Evolutionary conservation across 306 rosid genomes (phyloP).

Genomic region (Mimosa pudica): DNA sequence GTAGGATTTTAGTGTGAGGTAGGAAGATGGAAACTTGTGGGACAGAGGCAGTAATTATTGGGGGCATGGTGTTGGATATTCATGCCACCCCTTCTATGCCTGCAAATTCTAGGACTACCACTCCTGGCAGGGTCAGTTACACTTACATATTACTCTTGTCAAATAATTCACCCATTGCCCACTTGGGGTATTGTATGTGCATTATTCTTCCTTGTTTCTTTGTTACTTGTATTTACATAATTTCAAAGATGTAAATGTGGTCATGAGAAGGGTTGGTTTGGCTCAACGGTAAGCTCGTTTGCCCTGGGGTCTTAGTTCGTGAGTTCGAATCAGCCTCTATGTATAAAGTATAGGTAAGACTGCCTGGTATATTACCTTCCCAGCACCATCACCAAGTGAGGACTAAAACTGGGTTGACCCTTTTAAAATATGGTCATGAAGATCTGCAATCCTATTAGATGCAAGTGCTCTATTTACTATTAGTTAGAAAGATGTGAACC

Average conservation of each 20-base stretch:
- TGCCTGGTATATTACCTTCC: no score
- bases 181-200: neutral
- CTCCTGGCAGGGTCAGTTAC: constrained; percentile 74
- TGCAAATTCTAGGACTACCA: constrained; percentile 48
- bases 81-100: constrained; percentile 56
- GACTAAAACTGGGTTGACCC: no score
- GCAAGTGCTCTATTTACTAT: neutral
- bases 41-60: constrained; percentile 67
- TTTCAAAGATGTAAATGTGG: neutral
- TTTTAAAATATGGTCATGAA: neutral
- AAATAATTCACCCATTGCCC: constrained; percentile 1
- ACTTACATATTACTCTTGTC: neutral
- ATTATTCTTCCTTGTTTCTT: neutral
- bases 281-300: no score
- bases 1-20: constrained; percentile 31
- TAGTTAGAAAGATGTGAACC: neutral
- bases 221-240: neutral
- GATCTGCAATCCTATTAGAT: constrained; percentile 4
- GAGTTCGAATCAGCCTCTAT: no score
- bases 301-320: no score
- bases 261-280: no score
- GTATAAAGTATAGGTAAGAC: no score
- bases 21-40: constrained; percentile 38
- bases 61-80: constrained; percentile 93
- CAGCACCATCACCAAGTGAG: no score